These are phyloP conservation scores for Tylopilus cervinicoccineus DNA, from an alignment of 768 basidiomycete species.

Conservation along the genomic window DNA sequence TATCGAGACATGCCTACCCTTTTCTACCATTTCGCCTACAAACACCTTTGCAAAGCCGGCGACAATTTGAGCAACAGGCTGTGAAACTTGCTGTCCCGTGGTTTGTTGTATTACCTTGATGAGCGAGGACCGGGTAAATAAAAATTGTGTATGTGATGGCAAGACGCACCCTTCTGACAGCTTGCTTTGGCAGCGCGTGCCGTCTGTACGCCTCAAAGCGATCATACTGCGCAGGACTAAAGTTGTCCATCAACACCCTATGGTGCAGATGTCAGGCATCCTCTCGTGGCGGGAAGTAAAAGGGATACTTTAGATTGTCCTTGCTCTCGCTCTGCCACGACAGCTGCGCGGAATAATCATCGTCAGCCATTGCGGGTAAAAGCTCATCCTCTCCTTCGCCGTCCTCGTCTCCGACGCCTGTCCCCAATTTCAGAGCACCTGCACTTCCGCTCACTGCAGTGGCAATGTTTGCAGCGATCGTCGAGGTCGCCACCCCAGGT, in stretches of 20 bases:
- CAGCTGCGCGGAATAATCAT: constrained; percentile 80
- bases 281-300: not conserved
- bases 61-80: constrained; percentile 84
- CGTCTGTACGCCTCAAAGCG: constrained; percentile 86
- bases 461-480: not conserved
- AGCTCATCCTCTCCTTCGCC: constrained; percentile 77
- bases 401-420: constrained; percentile 38
- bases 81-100: constrained; percentile 76
- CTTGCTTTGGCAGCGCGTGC: constrained; percentile 78
- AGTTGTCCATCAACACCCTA: constrained; percentile 87
- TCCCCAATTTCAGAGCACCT: constrained; percentile 12
- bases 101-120: constrained; percentile 78
- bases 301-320: constrained; percentile 72
- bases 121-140: not conserved
- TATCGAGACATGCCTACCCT: constrained; percentile 43
- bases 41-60: constrained; percentile 91
- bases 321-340: constrained; percentile 87
- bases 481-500: not conserved
- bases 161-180: constrained; percentile 64
- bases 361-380: constrained; percentile 82
- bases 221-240: constrained; percentile 79
- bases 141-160: not conserved
- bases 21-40: constrained; percentile 89
- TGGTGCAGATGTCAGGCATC: not conserved
- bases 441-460: not conserved